Evolutionary conservation across 345 rosid species (phyloP).

Genomic region (Dovyalis caffra): DNA sequence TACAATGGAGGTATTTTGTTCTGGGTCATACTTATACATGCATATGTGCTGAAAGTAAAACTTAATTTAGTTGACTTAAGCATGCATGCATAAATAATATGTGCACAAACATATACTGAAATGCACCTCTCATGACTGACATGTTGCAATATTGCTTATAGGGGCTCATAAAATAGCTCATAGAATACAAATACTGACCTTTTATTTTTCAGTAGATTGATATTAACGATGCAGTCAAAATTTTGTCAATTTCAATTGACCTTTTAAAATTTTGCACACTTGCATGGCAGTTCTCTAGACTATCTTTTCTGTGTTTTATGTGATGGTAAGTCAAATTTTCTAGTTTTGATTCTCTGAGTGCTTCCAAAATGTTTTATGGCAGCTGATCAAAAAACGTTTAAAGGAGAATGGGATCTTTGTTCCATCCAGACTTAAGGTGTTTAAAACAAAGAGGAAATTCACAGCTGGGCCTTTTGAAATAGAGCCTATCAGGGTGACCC

Average conservation of each 20-base stretch:
- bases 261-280: conserved; percentile 1
- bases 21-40: neutral
- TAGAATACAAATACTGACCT: conserved; percentile 5
- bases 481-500: conserved; percentile 94
- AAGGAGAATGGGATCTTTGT: conserved; percentile 93
- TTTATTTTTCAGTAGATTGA: neutral
- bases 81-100: neutral
- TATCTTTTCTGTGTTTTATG: conserved; percentile 1
- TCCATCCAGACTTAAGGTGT: conserved; percentile 83
- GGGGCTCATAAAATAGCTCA: conserved; percentile 2
- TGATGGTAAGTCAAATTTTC: neutral
- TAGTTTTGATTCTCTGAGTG: neutral
- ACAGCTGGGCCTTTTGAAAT: conserved; percentile 96
- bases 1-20: conserved; percentile 83
- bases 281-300: conserved; percentile 9
- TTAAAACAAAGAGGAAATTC: conserved; percentile 65
- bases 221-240: neutral
- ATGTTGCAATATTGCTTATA: neutral
- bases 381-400: conserved; percentile 92
- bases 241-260: conserved; percentile 7
- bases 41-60: neutral
- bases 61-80: neutral
- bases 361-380: conserved; percentile 10
- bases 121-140: neutral
- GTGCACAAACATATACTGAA: neutral